Evolutionary conservation across 257 asterid genomes (phyloP).

Genomic region (Fraxinus cuspidata): DNA sequence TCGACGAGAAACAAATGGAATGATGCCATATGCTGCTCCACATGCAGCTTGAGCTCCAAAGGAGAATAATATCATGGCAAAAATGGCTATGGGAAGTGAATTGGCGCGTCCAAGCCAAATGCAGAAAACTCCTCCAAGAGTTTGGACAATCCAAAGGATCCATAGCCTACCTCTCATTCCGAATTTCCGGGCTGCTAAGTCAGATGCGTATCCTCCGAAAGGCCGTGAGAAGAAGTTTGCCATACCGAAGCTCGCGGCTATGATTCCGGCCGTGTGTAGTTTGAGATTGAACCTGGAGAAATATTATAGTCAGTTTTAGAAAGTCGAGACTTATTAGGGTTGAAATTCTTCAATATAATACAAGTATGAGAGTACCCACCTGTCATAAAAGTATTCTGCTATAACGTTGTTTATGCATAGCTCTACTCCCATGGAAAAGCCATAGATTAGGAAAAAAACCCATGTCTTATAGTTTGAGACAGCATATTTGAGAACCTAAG

Average conservation of each 20-base stretch:
- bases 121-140: conserved; percentile 48
- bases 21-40: conserved; percentile 53
- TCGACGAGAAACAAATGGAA: conserved; percentile 49
- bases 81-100: conserved; percentile 35
- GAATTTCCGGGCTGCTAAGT: conserved; percentile 35
- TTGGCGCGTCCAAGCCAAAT: conserved; percentile 39
- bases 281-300: conserved; percentile 40
- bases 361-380: conserved; percentile 26
- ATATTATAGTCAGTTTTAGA: background rate
- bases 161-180: conserved; percentile 59
- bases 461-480: conserved; percentile 51
- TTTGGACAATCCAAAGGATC: conserved; percentile 42
- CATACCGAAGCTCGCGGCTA: conserved; percentile 50
- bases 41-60: conserved; percentile 52
- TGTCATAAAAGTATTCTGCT: conserved; percentile 60
- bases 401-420: conserved; percentile 50
- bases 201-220: conserved; percentile 47
- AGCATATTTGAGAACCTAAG: conserved; percentile 45
- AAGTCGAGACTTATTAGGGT: background rate
- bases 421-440: conserved; percentile 53
- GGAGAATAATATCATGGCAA: conserved; percentile 47
- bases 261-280: conserved; percentile 45
- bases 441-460: conserved; percentile 43
- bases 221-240: conserved; percentile 46
- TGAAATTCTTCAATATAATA: background rate